Percentiles rank a stretch among this genome's conserved stretches.
Evolutionary conservation across 75 land plant species (phyloP).

Genomic region (Selaginella moellendorffii): DNA sequence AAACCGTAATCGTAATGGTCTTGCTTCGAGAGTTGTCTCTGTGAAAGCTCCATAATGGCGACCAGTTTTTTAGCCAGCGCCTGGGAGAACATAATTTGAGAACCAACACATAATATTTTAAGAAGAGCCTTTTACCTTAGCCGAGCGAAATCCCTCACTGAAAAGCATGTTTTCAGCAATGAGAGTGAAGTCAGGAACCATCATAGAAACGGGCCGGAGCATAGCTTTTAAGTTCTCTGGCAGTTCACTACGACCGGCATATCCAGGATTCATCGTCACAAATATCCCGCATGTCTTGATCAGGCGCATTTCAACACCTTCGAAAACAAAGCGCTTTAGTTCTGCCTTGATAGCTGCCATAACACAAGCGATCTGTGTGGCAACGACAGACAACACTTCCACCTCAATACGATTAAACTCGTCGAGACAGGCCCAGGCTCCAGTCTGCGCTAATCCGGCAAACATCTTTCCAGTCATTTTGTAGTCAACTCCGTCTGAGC

Average conservation of each 20-base stretch:
- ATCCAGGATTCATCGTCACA: conserved; percentile 32
- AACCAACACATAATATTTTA: too few species aligned
- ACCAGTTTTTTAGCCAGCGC: conserved; percentile 22
- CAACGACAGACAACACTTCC: conserved; percentile 26
- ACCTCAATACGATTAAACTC: conserved; percentile 30
- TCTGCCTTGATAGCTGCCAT: conserved; percentile 24
- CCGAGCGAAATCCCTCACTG: conserved; percentile 23
- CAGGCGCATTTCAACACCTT: conserved; percentile 21
- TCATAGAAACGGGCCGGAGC: conserved; percentile 28
- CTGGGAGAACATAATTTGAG: conserved; percentile 1
- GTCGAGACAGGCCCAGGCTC: conserved; percentile 30
- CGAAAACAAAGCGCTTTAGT: conserved; percentile 13
- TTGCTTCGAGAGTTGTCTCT: conserved; percentile 26
- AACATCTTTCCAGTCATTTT: conserved; percentile 28
- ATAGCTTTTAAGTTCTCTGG: conserved; percentile 29
- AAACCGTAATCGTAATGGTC: conserved; percentile 30
- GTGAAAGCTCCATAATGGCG: conserved; percentile 29
- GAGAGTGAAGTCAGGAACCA: conserved; percentile 28
- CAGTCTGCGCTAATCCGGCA: conserved; percentile 20
- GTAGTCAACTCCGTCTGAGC: conserved; percentile 28
- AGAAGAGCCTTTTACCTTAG: too few species aligned
- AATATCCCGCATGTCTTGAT: conserved; percentile 25
- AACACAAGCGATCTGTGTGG: conserved; percentile 21
- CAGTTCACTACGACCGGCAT: conserved; percentile 27
- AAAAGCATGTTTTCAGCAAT: conserved; percentile 31